Percentiles rank a stretch among this genome's conserved stretches.
Conservation (phyloP, 2,329 filamentous ascomycete species). For the Harringtonia aguacate region DNA sequence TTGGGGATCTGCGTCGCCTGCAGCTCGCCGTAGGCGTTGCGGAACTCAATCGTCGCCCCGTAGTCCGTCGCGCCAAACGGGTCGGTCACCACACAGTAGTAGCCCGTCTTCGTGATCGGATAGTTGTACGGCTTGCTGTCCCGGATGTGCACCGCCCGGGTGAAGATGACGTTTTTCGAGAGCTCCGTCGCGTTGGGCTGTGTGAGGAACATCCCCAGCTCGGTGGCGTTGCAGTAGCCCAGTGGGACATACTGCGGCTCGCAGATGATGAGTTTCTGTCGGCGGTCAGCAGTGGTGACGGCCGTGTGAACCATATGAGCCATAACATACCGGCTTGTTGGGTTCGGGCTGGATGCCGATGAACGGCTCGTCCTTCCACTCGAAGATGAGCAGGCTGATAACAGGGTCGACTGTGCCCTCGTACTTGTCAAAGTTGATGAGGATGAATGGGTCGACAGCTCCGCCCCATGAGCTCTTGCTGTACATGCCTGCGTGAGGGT, state of each 20-base stretch:
- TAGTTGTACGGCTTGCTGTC: conserved; percentile 68
- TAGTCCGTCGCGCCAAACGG: conserved; percentile 61
- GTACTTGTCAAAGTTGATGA: conserved; percentile 61
- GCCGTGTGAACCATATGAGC: no score
- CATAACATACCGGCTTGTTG: conserved; percentile 20
- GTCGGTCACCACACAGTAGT: conserved; percentile 84
- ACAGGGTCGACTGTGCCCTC: conserved; percentile 57
- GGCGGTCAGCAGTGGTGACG: background rate
- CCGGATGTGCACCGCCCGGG: conserved; percentile 73
- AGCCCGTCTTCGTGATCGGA: conserved; percentile 78
- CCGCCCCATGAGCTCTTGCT: conserved; percentile 83
- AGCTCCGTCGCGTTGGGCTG: conserved; percentile 61
- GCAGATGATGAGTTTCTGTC: conserved; percentile 52
- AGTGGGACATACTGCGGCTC: conserved; percentile 57
- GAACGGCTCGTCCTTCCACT: conserved; percentile 77
- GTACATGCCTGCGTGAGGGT: conserved; percentile 70
- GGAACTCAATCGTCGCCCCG: conserved; percentile 75
- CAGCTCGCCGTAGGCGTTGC: conserved; percentile 93
- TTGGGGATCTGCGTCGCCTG: conserved; percentile 94
- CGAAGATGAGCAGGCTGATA: conserved; percentile 81
- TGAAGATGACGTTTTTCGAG: conserved; percentile 63
- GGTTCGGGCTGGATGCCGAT: conserved; percentile 58
- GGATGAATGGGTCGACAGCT: conserved; percentile 77
- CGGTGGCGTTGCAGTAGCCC: conserved; percentile 62
- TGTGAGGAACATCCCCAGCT: conserved; percentile 78